Evolutionary conservation across 768 basidiomycete species (phyloP).

Genomic region (Agaricus sinodeliciosus): DNA sequence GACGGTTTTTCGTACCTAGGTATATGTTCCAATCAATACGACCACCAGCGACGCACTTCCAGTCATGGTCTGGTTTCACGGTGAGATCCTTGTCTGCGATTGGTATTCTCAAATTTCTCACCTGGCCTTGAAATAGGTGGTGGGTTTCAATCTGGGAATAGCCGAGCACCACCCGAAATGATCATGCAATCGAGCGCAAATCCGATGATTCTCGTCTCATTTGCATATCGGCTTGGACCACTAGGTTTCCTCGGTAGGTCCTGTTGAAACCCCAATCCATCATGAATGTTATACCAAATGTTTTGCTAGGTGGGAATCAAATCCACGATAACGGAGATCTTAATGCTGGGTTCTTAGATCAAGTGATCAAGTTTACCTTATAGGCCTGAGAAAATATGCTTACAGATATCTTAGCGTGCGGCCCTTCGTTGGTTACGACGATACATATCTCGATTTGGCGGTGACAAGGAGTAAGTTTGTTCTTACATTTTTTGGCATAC

Average conservation of each 20-base stretch:
- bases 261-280: background rate
- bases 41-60: constrained; percentile 20
- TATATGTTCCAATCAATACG: constrained; percentile 26
- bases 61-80: constrained; percentile 38
- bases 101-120: background rate
- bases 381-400: background rate
- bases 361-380: constrained; percentile 18
- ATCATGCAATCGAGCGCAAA: constrained; percentile 23
- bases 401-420: constrained; percentile 19
- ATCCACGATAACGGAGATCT: constrained; percentile 24
- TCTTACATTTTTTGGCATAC: background rate
- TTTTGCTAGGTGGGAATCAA: constrained; percentile 24
- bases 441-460: constrained; percentile 31
- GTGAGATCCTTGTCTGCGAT: constrained; percentile 14
- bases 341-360: constrained; percentile 35
- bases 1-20: constrained; percentile 15
- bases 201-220: constrained; percentile 33
- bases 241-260: constrained; percentile 33
- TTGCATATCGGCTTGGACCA: constrained; percentile 35
- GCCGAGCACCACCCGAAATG: constrained; percentile 24
- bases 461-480: constrained; percentile 24
- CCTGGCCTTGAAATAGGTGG: constrained; percentile 23
- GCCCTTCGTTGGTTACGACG: constrained; percentile 31
- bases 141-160: constrained; percentile 32
- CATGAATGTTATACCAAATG: background rate